Percentiles rank a stretch among this genome's conserved stretches.
phyloP scores from a whole-genome alignment of 1,284 basidiomycete genomes.

The Volvariella volvacea region DNA sequence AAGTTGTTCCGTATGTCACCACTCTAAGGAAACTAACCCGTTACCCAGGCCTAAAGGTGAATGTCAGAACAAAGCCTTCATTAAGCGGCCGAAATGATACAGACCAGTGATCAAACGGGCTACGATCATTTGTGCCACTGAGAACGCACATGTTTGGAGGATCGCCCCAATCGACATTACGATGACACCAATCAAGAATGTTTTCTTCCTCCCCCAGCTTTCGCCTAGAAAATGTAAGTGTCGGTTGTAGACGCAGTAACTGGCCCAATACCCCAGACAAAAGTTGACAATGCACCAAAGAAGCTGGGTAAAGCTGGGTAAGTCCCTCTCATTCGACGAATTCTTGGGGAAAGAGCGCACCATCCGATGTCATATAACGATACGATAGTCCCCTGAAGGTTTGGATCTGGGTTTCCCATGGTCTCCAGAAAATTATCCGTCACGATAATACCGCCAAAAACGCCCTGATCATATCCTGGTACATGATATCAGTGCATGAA shows the following conservation, averaged over 20 bases:
- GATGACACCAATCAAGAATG: constrained; percentile 39
- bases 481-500: neutral
- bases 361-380: constrained; percentile 42
- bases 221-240: constrained; percentile 26
- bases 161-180: constrained; percentile 50
- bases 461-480: constrained; percentile 41
- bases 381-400: constrained; percentile 38
- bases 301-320: constrained; percentile 21
- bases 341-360: constrained; percentile 17
- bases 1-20: constrained; percentile 12
- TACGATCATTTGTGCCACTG: constrained; percentile 43
- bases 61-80: neutral
- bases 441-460: constrained; percentile 43
- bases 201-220: constrained; percentile 39
- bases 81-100: constrained; percentile 6
- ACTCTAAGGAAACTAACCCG: constrained; percentile 24
- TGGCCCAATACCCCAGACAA: constrained; percentile 27
- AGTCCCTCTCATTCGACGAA: neutral
- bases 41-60: constrained; percentile 30
- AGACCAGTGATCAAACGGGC: constrained; percentile 42
- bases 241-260: neutral
- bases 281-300: constrained; percentile 41
- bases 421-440: constrained; percentile 32
- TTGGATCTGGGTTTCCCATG: constrained; percentile 34
- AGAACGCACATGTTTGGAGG: constrained; percentile 39